A percentile compares a stretch with the other conserved stretches of the same genome.
Conservation (phyloP, 352 stramenopile species). For the Albugo laibachii region DNA sequence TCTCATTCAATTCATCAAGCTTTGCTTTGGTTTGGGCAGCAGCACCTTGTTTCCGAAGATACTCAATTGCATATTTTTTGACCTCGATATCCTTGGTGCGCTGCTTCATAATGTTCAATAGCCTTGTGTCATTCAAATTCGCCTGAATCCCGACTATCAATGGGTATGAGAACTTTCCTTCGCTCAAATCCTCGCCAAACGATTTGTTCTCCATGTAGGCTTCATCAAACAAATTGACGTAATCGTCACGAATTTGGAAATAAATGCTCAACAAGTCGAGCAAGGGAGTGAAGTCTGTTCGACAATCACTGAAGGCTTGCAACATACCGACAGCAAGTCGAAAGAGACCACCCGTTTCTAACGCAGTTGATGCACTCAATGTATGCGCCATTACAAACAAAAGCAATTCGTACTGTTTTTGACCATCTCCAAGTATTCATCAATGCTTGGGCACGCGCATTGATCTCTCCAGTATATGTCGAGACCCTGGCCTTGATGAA, state of each 20-base stretch:
- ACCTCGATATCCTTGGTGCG: conserved; percentile 88
- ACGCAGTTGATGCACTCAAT: background rate
- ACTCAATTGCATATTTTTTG: conserved; percentile 86
- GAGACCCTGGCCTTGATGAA: conserved; percentile 90
- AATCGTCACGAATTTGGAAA: conserved; percentile 97
- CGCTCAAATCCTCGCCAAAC: conserved; percentile 95
- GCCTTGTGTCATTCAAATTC: conserved; percentile 54
- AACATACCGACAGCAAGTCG: conserved; percentile 90
- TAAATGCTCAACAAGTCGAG: conserved; percentile 91
- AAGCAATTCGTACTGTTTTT: conserved; percentile 68
- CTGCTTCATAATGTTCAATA: conserved; percentile 94
- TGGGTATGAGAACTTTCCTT: conserved; percentile 93
- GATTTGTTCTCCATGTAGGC: conserved; percentile 96
- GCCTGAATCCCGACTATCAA: conserved; percentile 65
- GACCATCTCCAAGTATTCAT: conserved; percentile 89
- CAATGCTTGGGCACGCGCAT: conserved; percentile 74
- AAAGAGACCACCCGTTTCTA: conserved; percentile 92
- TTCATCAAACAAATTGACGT: conserved; percentile 91
- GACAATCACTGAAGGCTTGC: conserved; percentile 64
- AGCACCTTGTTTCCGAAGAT: conserved; percentile 46
- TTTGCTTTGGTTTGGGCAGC: conserved; percentile 35
- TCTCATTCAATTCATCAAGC: conserved; percentile 20
- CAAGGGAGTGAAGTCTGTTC: conserved; percentile 68
- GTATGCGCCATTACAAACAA: conserved; percentile 1
- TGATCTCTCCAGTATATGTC: conserved; percentile 92